Evolutionary conservation across 2,329 filamentous ascomycete genomes (phyloP).

Genomic region (Colletotrichum caudatum): DNA sequence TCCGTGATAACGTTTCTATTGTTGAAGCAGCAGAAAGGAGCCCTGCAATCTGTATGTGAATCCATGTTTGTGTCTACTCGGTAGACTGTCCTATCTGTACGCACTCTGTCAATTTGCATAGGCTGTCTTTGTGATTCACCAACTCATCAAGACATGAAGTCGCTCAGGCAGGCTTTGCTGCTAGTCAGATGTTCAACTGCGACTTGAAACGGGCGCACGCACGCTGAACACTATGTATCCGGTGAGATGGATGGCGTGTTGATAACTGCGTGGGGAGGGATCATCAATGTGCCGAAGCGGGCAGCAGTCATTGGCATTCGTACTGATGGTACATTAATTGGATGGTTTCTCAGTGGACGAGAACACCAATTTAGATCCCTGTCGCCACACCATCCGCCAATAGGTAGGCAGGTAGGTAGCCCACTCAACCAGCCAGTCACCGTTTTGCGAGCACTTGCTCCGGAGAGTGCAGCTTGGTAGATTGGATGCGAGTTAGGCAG

Average conservation of each 20-base stretch:
- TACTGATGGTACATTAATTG: background rate
- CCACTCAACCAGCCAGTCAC: background rate
- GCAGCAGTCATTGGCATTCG: background rate
- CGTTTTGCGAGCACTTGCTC: background rate
- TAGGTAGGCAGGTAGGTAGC: no score
- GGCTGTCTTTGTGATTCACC: background rate
- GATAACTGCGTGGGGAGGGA: background rate
- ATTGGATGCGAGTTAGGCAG: background rate
- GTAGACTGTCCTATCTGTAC: background rate
- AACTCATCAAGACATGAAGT: background rate
- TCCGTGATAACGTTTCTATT: background rate
- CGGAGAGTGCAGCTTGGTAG: background rate
- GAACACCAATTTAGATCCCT: conserved; percentile 28
- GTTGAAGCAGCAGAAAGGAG: background rate
- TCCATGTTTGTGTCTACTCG: background rate
- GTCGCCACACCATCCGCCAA: background rate
- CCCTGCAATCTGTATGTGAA: background rate
- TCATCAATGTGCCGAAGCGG: conserved; percentile 7
- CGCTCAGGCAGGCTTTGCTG: background rate
- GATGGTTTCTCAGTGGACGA: background rate
- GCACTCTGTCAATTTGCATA: background rate
- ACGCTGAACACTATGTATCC: no score
- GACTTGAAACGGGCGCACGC: background rate
- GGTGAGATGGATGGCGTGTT: background rate
- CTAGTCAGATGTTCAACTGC: background rate